Conservation (phyloP, 164 flowering plant species). For the Chloranthus sessilifolius region DNA sequence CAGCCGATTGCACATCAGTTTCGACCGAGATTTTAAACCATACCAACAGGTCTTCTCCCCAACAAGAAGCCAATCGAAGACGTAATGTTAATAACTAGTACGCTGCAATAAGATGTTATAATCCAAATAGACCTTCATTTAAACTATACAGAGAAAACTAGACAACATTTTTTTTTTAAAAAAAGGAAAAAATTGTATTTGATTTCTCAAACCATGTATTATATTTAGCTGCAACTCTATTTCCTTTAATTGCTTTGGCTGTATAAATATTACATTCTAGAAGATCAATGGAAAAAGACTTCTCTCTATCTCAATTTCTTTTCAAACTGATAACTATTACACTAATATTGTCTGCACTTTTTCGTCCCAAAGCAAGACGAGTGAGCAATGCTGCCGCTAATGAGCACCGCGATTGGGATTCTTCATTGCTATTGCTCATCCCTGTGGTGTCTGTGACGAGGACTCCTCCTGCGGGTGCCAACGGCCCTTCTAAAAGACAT, state of each 20-base stretch:
- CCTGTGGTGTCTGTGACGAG: slow-evolving; percentile 2
- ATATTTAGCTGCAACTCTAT: background rate
- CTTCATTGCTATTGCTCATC: slow-evolving; percentile 11
- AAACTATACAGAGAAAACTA: no score
- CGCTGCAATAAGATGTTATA: no score
- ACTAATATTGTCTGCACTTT: slow-evolving; percentile 49
- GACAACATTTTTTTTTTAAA: no score
- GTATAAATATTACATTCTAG: background rate
- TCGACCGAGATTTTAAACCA: no score
- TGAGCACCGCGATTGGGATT: slow-evolving; percentile 18
- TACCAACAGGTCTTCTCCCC: no score
- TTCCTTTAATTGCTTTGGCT: background rate
- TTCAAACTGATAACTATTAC: slow-evolving; percentile 52
- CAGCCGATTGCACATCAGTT: no score
- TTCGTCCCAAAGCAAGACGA: slow-evolving; percentile 51
- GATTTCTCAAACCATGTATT: background rate
- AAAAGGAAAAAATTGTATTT: background rate
- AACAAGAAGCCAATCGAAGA: no score
- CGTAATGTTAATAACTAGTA: no score
- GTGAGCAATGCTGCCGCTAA: slow-evolving; percentile 56
- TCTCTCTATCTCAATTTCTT: slow-evolving; percentile 9
- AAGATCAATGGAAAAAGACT: background rate
- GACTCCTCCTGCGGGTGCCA: background rate
- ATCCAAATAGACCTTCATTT: no score
- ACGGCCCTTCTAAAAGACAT: slow-evolving; percentile 30